Evolutionary conservation across 83 land plant species (phyloP).

Genomic region (Picea abies): DNA sequence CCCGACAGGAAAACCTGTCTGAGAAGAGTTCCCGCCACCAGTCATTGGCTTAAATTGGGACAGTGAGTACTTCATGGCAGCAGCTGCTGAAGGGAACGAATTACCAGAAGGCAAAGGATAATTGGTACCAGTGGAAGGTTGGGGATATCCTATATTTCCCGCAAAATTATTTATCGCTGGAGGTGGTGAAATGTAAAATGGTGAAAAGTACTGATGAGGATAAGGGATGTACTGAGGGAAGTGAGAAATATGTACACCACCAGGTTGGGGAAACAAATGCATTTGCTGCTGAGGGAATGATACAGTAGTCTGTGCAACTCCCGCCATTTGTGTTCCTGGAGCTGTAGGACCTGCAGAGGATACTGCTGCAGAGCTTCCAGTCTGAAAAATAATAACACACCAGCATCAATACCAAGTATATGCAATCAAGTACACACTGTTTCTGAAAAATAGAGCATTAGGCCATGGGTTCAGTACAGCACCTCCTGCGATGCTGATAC

Average conservation of each 20-base stretch:
- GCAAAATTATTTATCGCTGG: constrained; percentile 48
- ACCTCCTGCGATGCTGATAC: constrained; percentile 78
- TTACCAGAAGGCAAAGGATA: constrained; percentile 33
- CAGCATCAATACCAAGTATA: background rate
- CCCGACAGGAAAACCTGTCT: constrained; percentile 38
- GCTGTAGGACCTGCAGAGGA: constrained; percentile 44
- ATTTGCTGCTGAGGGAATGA: constrained; percentile 49
- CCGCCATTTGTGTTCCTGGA: constrained; percentile 52
- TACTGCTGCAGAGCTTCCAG: constrained; percentile 33
- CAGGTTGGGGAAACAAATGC: constrained; percentile 47
- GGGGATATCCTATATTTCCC: constrained; percentile 43
- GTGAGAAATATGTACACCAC: constrained; percentile 50
- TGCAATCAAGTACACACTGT: background rate
- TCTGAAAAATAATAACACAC: constrained; percentile 15
- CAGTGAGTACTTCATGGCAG: constrained; percentile 39
- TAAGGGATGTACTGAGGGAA: constrained; percentile 57
- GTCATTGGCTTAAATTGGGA: constrained; percentile 40
- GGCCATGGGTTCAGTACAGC: background rate
- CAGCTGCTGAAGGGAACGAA: constrained; percentile 17
- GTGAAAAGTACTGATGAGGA: constrained; percentile 40
- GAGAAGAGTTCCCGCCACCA: constrained; percentile 29
- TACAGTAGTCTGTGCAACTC: constrained; percentile 38
- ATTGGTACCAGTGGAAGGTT: constrained; percentile 43
- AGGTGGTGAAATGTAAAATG: constrained; percentile 35
- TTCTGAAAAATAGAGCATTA: background rate